Percentiles rank a stretch among this genome's conserved stretches.
phyloP scores from a whole-genome alignment of 208 protist genomes.

The Acanthamoeba healyi region DNA sequence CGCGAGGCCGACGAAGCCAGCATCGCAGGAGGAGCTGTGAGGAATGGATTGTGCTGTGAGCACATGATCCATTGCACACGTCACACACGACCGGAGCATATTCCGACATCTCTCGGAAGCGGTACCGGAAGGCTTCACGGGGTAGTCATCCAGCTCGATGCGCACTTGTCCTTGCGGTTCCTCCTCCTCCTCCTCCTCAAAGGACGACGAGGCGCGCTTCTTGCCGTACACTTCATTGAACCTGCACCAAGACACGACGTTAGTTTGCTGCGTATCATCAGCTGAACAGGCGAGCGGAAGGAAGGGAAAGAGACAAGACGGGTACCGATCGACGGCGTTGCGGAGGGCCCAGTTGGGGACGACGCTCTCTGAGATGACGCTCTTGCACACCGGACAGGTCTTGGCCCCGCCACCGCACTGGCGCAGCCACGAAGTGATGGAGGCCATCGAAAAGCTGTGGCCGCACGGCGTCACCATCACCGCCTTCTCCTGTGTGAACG shows the following conservation, averaged over 20 bases:
- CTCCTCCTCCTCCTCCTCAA: too few relatives aligned
- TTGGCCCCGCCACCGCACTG: neutral
- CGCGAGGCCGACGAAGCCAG: too few relatives aligned
- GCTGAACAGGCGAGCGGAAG: neutral
- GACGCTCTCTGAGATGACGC: neutral
- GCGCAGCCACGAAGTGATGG: neutral
- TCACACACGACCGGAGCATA: too few relatives aligned
- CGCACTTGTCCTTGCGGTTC: neutral
- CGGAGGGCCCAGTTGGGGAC: slow-evolving; percentile 27
- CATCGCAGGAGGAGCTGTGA: too few relatives aligned
- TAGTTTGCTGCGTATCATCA: neutral
- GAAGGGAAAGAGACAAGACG: neutral
- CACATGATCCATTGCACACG: too few relatives aligned
- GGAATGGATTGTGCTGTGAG: too few relatives aligned
- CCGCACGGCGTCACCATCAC: neutral
- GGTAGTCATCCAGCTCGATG: neutral
- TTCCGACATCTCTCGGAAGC: too few relatives aligned
- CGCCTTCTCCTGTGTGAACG: neutral
- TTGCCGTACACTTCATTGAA: neutral
- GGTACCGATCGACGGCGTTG: neutral
- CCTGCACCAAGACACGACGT: neutral
- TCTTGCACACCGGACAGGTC: slow-evolving; percentile 31
- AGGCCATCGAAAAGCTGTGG: neutral
- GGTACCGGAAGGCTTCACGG: neutral
- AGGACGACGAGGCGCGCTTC: neutral